Base-by-base conservation (phyloP, 148 eudicot genomes). In the Oxyria digyna region DNA sequence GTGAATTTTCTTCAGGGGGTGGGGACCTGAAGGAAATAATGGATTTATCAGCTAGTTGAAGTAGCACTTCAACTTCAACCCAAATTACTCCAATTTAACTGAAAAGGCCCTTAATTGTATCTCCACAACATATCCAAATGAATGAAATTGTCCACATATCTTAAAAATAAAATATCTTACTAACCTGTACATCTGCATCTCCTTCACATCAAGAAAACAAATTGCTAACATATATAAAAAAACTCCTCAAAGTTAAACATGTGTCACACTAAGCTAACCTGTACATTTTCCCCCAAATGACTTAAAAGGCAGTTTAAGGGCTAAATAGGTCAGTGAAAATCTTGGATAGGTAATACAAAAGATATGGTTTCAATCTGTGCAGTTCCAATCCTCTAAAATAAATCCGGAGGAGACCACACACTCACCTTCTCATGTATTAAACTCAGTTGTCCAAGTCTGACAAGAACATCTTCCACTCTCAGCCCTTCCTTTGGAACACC, bases 401-500 rank as follows among this genome's bases (percentile, higher is more conserved):
- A 24, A 29, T 50, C 24, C 31, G 23, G 31, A 24, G 62, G 11
- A 52, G 31, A 52, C 5, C 14, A 52, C 23, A 26, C 18, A 72
- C 80, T 75, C 81, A 90, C 98, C 76, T 90, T 94, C 67, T 91
- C 93, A 73, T 85, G 78, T 52, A 86, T 75, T 55, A 88, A 80
- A 69, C 78, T 74, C 49, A 94, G 69, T 64, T 72, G 81, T 52
- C 89, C 87, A 71, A 94, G 75, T 81, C 99, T 80, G 68, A 83
- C 91, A 74, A 91, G 97, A 72, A 94, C 96, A 78, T 94, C 99
- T 65, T 82, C 78, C 75, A 94, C 78, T 74, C 93, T 74, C 31
- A 94, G 77, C 72, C 97, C 99, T 73, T 94, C 99, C 72, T 90
- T 94, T 29, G 97, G 97, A 62, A 90, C 97, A 78, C 97, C 97